A percentile compares a stretch with the other conserved stretches of the same genome.
Conservation (phyloP, 257 asterid genomes). For the Lithospermum erythrorhizon region DNA sequence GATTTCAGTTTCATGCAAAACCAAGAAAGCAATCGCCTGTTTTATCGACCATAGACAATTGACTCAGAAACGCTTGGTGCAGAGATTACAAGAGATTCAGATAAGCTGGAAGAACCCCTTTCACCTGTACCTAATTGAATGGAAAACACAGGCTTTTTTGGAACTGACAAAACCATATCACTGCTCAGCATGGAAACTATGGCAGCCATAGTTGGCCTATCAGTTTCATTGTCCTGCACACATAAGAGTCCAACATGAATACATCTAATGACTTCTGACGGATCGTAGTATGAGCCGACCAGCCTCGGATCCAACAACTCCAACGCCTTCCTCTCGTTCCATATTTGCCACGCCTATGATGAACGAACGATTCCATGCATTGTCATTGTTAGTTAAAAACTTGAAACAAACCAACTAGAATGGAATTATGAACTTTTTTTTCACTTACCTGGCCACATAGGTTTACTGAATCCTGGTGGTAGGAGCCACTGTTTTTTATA, state of each 20-base stretch:
- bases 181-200: slow-evolving; percentile 25
- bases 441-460: slow-evolving; percentile 24
- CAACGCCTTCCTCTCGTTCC: slow-evolving; percentile 21
- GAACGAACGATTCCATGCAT: not conserved
- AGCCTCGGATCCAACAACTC: slow-evolving; percentile 25
- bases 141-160: slow-evolving; percentile 28
- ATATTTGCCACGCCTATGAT: slow-evolving; percentile 31
- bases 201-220: slow-evolving; percentile 29
- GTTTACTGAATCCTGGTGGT: slow-evolving; percentile 18
- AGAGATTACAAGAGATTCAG: too few species aligned
- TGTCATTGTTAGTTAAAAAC: not conserved
- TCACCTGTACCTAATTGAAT: not conserved
- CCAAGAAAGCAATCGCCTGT: not conserved
- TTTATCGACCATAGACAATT: too few species aligned
- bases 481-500: slow-evolving; percentile 18
- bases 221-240: slow-evolving; percentile 26
- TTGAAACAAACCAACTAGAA: not conserved
- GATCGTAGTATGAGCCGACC: not conserved
- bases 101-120: not conserved
- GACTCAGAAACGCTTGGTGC: too few species aligned
- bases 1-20: not conserved
- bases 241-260: slow-evolving; percentile 28
- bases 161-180: slow-evolving; percentile 10
- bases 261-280: slow-evolving; percentile 15
- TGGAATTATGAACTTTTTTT: not conserved